A percentile compares a stretch with the other conserved stretches of the same genome.
Evolutionary conservation across 2,329 filamentous ascomycete species (phyloP).

Genomic region (Whalleya microplaca): DNA sequence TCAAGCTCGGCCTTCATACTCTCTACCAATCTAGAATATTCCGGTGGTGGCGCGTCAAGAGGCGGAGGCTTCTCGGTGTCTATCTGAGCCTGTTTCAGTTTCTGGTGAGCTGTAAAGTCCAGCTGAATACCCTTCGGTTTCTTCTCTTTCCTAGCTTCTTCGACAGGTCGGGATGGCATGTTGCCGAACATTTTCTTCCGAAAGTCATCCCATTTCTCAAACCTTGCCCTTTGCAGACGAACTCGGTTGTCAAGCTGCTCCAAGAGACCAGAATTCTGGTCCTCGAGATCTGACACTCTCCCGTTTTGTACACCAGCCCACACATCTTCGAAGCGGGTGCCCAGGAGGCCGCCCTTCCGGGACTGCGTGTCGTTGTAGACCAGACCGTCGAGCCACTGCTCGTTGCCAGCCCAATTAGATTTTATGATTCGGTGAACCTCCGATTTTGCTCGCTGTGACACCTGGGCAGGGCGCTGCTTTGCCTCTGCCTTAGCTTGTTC

Average conservation of each 20-base stretch:
- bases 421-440: conserved; percentile 64
- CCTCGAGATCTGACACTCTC: conserved; percentile 59
- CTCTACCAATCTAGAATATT: conserved; percentile 50
- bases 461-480: conserved; percentile 33
- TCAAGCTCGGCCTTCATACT: conserved; percentile 48
- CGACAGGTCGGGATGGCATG: conserved; percentile 29
- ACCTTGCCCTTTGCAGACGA: conserved; percentile 65
- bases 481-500: conserved; percentile 45
- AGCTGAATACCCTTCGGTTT: conserved; percentile 53
- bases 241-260: conserved; percentile 74
- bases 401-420: conserved; percentile 79
- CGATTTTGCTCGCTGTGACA: conserved; percentile 47
- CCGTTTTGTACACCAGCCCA: conserved; percentile 70
- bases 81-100: conserved; percentile 47
- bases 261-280: conserved; percentile 57
- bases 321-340: conserved; percentile 68
- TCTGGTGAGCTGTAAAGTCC: conserved; percentile 57
- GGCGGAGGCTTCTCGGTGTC: conserved; percentile 25
- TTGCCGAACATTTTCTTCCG: conserved; percentile 51
- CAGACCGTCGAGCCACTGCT: conserved; percentile 73
- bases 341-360: conserved; percentile 65
- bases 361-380: conserved; percentile 66
- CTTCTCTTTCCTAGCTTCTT: conserved; percentile 25
- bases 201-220: conserved; percentile 77
- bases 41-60: conserved; percentile 37